phyloP scores from a whole-genome alignment of 148 eudicot genomes.

The Rhododendron simsii region DNA sequence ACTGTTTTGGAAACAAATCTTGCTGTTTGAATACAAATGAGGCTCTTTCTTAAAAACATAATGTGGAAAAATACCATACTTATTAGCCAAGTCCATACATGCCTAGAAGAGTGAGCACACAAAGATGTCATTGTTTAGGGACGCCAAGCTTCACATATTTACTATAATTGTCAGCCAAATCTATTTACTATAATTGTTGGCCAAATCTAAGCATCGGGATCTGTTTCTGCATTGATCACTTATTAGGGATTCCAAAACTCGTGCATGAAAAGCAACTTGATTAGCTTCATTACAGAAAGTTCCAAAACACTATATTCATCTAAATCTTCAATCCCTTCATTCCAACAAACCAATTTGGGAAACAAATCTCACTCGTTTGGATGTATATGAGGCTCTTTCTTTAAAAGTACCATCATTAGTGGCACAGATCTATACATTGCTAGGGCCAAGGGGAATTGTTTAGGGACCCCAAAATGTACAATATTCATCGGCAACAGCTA shows the following conservation, averaged over 20 bases:
- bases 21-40: neutral
- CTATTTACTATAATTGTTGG: neutral
- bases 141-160: neutral
- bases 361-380: neutral
- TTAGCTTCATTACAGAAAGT: neutral
- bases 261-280: neutral
- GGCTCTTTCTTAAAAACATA: neutral
- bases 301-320: neutral
- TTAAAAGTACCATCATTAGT: neutral
- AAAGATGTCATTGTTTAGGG: neutral
- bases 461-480: neutral
- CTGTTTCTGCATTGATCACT: neutral
- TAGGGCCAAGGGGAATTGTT: neutral
- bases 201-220: neutral
- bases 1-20: neutral
- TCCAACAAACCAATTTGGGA: neutral
- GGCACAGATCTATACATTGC: neutral
- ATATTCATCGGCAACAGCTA: neutral
- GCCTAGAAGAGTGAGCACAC: neutral
- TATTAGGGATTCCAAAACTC: neutral
- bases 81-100: neutral
- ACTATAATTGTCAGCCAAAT: neutral
- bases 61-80: neutral
- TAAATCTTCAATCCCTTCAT: neutral
- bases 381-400: neutral